Evolutionary conservation across 495 filamentous ascomycete genomes (phyloP), one percentile per base, ranked within the genome.

Genomic region (Recurvomyces mirabilis): DNA sequence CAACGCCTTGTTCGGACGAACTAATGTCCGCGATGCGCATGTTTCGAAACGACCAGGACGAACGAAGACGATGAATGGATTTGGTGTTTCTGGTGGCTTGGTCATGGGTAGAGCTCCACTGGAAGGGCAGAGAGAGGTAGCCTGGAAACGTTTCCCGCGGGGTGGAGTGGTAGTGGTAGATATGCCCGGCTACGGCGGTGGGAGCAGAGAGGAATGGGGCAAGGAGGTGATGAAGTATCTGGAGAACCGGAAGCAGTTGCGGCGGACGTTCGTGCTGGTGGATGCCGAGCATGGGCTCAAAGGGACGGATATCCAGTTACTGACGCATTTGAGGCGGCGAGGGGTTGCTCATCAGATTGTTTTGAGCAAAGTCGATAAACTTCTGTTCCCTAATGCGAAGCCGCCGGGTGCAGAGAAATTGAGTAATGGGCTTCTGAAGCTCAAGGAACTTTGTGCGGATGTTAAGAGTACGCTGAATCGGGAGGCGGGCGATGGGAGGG

Each of bases 151-250:
- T 14, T 52, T 49, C 35, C 38, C 48, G 13, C 33, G 53, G 22
- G 72, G 80, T 40, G 68, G 74, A 11, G 57, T 93, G 38, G 66
- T 77, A 6, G 53, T 91, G 10, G 65, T 94, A 26, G 93, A 98
- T 62, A 89, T 93, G 85, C 93, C 91, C 5, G 93, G 91, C 1
- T 98, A 98, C 56, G 91, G 93, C 4, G 70, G 81, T 41, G 82
- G 75, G 4, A 84, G 81, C 56, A 65, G 75, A 33, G 60, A 70
- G 30, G 81, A 79, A 51, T 95, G 89, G 89, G 91, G 91, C 1
- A 62, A 64, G 49, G 80, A 95, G 64, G 87, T 93, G 50, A 70
- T 83, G 62, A 86, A 93, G 61, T 95, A 93, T 67, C 57, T 95
- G 21, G 64, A 67, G 25, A 67, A 71, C 33, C 69, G 88, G 44